Evolutionary conservation across 345 rosid species (phyloP).

Genomic region (Salix suchowensis): DNA sequence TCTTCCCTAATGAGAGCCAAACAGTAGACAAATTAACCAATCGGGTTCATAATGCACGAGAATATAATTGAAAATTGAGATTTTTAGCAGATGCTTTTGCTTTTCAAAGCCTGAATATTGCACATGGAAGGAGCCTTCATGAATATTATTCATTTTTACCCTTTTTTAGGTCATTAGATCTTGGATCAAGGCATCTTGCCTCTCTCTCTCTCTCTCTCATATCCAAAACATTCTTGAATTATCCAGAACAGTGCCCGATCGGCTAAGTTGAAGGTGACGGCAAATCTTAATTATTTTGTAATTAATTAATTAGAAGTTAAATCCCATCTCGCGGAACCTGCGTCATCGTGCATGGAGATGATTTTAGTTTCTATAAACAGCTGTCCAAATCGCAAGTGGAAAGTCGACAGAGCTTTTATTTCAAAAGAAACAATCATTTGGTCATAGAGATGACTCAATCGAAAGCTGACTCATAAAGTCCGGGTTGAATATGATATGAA

Average conservation of each 20-base stretch:
- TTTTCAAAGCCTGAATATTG: not conserved
- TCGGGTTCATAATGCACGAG: not conserved
- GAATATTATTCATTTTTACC: not conserved
- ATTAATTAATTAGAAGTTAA: too few species aligned
- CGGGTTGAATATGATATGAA: not conserved
- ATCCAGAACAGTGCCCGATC: too few species aligned
- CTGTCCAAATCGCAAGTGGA: not conserved
- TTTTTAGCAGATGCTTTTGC: not conserved
- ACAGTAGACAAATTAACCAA: not conserved
- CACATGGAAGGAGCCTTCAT: not conserved
- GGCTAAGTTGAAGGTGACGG: not conserved
- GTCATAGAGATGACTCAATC: not conserved
- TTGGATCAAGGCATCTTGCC: not conserved
- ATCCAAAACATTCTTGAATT: not conserved
- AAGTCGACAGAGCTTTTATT: not conserved
- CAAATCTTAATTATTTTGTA: not conserved
- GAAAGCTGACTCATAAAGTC: not conserved
- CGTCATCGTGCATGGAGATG: not conserved
- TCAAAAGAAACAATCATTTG: slow-evolving; percentile 2
- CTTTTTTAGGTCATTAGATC: not conserved
- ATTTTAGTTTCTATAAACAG: too few species aligned
- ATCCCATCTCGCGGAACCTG: not conserved
- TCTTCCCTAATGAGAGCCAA: not conserved
- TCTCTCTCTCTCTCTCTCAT: not conserved
- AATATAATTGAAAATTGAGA: not conserved